phyloP scores from a whole-genome alignment of 352 stramenopile species.

The Globisporangium perplexum region DNA sequence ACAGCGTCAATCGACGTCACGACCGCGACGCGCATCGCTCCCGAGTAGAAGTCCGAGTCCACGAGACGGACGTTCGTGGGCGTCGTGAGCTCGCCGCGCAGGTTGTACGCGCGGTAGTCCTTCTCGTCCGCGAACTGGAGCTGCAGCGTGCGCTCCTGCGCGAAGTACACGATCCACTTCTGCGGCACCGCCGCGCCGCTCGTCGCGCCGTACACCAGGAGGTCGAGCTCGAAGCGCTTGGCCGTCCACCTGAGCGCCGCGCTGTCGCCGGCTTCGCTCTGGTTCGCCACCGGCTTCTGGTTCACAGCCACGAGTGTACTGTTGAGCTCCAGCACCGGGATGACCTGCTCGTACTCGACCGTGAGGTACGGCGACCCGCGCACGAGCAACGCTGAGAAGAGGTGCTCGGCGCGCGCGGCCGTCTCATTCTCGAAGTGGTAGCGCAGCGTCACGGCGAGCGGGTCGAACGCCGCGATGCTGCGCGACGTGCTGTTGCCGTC shows the following conservation, averaged over 20 bases:
- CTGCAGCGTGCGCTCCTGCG: constrained; percentile 47
- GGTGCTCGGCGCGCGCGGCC: constrained; percentile 14
- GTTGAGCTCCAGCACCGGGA: constrained; percentile 72
- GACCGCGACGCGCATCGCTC: constrained; percentile 48
- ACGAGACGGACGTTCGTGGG: constrained; percentile 71
- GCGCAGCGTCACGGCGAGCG: constrained; percentile 54
- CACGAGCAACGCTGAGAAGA: constrained; percentile 30
- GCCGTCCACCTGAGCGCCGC: constrained; percentile 42
- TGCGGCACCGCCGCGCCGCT: constrained; percentile 19
- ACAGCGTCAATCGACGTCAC: constrained; percentile 30
- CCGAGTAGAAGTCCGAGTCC: constrained; percentile 58
- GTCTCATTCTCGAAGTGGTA: constrained; percentile 43
- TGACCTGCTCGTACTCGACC: constrained; percentile 63
- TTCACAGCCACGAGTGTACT: constrained; percentile 56
- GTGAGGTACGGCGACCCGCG: constrained; percentile 77
- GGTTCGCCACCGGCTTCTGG: constrained; percentile 18
- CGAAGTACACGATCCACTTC: constrained; percentile 78
- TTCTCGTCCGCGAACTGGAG: constrained; percentile 64
- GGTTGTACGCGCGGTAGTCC: constrained; percentile 62
- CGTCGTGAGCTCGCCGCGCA: constrained; percentile 53
- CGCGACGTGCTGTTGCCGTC: constrained; percentile 61
- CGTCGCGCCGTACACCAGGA: constrained; percentile 54
- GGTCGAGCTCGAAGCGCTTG: constrained; percentile 63
- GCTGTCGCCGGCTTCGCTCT: constrained; percentile 10
- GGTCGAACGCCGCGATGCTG: constrained; percentile 63